phyloP scores from a whole-genome alignment of 805 yeast species.

The Sugiyamaella lignohabitans region DNA sequence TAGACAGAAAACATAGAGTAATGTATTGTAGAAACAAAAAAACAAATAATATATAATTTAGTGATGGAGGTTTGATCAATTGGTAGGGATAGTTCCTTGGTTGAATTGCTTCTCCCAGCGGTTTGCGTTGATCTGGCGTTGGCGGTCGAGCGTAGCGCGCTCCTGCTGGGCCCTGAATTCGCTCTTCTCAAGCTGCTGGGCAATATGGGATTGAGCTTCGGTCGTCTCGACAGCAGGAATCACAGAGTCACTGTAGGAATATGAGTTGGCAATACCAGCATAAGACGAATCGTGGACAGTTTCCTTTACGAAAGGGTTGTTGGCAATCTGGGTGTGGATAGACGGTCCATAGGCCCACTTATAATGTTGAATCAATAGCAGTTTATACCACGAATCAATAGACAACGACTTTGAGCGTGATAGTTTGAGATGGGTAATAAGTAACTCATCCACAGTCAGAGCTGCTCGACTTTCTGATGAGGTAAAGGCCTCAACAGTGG shows the following conservation, averaged over 20 bases:
- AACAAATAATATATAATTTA: too few relatives aligned
- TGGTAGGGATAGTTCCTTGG: conserved; percentile 11
- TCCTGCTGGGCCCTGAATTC: conserved; percentile 2
- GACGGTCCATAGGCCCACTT: conserved; percentile 34
- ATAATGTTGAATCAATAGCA: conserved; percentile 30
- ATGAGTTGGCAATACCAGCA: not conserved
- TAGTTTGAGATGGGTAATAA: conserved; percentile 25
- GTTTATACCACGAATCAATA: conserved; percentile 30
- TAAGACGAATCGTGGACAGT: conserved; percentile 15
- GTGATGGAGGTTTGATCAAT: too few relatives aligned
- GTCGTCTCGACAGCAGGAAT: not conserved
- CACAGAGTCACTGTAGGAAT: not conserved
- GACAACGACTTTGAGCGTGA: conserved; percentile 24
- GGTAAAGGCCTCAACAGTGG: conserved; percentile 40
- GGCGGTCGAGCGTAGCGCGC: conserved; percentile 9
- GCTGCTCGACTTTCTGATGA: conserved; percentile 29
- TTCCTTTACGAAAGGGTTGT: conserved; percentile 27
- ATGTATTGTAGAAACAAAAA: too few relatives aligned
- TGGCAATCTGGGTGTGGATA: conserved; percentile 32
- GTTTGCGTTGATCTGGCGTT: conserved; percentile 9
- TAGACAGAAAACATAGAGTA: too few relatives aligned
- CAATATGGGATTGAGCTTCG: conserved; percentile 1
- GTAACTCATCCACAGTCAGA: conserved; percentile 16
- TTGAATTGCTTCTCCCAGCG: conserved; percentile 14
- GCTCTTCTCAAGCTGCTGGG: not conserved